A percentile compares a stretch with the other conserved stretches of the same genome.
phyloP scores from a whole-genome alignment of 1,284 basidiomycete genomes.

The Microbotryum lychnidis-dioicae region DNA sequence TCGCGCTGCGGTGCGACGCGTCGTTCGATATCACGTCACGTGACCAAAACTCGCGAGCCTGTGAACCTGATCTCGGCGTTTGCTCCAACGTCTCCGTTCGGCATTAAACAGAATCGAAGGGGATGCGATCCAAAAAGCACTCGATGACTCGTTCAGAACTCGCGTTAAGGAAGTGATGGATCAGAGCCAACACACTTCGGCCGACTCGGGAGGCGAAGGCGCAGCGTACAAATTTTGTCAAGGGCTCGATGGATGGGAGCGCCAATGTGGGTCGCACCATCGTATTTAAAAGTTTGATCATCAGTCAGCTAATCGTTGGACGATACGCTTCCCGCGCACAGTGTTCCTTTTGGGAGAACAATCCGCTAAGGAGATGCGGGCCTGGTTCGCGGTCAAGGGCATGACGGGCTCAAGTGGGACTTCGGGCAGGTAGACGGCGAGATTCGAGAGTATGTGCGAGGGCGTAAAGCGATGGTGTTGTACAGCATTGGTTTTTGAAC shows the following conservation, averaged over 20 bases:
- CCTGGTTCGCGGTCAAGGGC: slow-evolving; percentile 27
- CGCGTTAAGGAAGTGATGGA: slow-evolving; percentile 37
- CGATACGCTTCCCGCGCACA: slow-evolving; percentile 3
- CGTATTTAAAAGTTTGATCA: neutral
- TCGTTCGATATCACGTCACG: neutral
- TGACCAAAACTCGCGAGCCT: too few species aligned
- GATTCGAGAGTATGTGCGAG: too few species aligned
- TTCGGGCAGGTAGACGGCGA: too few species aligned
- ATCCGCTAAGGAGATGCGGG: slow-evolving; percentile 30
- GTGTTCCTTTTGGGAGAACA: slow-evolving; percentile 33
- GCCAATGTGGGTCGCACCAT: slow-evolving; percentile 30
- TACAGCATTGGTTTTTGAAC: too few species aligned
- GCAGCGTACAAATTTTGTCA: slow-evolving; percentile 35
- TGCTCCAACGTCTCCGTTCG: too few species aligned
- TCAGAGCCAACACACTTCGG: slow-evolving; percentile 34
- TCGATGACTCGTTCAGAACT: slow-evolving; percentile 31
- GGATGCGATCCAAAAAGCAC: slow-evolving; percentile 20
- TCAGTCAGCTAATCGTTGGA: neutral
- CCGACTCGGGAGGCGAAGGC: slow-evolving; percentile 29
- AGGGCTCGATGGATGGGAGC: slow-evolving; percentile 37
- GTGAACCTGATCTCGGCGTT: too few species aligned
- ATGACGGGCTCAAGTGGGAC: slow-evolving; percentile 4
- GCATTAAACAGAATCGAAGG: slow-evolving; percentile 31
- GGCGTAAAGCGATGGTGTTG: too few species aligned
- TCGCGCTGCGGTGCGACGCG: too few species aligned